phyloP scores from a whole-genome alignment of 345 rosid genomes.

The Rhodamnia argentea region DNA sequence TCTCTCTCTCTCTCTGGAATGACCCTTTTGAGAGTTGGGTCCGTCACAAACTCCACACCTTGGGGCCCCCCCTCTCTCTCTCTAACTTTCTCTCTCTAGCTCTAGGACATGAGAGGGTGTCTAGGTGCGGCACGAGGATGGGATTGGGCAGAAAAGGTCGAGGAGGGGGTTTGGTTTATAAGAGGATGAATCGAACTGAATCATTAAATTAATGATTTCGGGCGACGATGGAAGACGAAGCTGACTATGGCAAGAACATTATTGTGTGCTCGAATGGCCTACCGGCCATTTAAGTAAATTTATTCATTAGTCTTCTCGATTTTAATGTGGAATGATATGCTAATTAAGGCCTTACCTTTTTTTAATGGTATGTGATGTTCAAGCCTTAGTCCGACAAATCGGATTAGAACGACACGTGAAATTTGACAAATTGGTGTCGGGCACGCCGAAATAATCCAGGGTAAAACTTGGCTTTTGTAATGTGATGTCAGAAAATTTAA shows the following conservation, averaged over 20 bases:
- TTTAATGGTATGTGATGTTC: neutral
- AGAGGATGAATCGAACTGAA: neutral
- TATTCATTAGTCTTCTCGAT: neutral
- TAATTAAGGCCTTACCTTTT: neutral
- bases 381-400: neutral
- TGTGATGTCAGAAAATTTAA: no score
- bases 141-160: neutral
- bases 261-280: neutral
- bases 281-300: neutral
- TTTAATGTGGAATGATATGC: neutral
- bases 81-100: neutral
- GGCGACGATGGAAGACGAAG: neutral
- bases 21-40: neutral
- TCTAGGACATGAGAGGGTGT: neutral
- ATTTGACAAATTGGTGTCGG: fast-evolving
- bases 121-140: neutral
- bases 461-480: no score
- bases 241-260: neutral
- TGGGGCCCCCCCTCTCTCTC: neutral
- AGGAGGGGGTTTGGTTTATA: neutral
- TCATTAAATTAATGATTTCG: neutral
- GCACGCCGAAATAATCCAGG: fast-evolving
- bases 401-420: neutral
- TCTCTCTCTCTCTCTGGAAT: neutral
- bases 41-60: neutral